Base-by-base conservation (phyloP, 495 filamentous ascomycete genomes). In the Trichoderma orchidacearum region DNA sequence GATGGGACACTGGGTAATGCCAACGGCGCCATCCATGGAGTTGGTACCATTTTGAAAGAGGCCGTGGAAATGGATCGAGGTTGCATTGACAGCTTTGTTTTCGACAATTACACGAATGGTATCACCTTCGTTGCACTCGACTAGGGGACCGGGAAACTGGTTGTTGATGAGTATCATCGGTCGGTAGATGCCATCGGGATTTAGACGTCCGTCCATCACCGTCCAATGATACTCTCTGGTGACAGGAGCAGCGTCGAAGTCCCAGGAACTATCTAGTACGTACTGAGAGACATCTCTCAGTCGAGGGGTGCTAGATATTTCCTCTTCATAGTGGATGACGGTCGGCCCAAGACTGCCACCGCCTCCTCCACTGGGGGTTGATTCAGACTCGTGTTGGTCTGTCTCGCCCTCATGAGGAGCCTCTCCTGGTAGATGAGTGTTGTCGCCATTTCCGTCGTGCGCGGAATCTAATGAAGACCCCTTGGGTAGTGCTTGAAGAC, bases 11-110 rank as follows among this genome's bases (percentile, higher is more conserved):
- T 88, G 85, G 0, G 80, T 80, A 7, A 80, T 75, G 55, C 74
- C 74, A 4, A 75, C 66, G 9, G 84, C 70, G 0, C 85, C 85
- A 61, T 89, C 85, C 83, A 86, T 85, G 27, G 74, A 64, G 29
- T 70, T 80, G 3, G 82, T 84, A 27, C 76, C 77, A 65, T 79
- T 80, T 64, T 85, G 82, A 60, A 73, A 82, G 57, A 87, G 65
- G 3, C 85, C 85, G 61, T 89, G 85, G 63, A 79, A 89, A 69
- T 89, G 85, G n/a, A 87, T 75, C 3, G 83, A 81, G 34, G 62
- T 70, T 59, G 84, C 67, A 59, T 87, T 78, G 17, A 75, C 80
- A n/a, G 87, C 75, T 8, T 70, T 72, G 64, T 89, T 89, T 59
- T 79, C 64, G 54, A 85, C 69, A 56, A 85, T 78, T 29, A 86